Percentiles rank a stretch among this genome's conserved stretches.
These are phyloP conservation scores for Cyphellophora europaea DNA, from an alignment of 2,329 filamentous ascomycete species.

Conservation along the genomic window DNA sequence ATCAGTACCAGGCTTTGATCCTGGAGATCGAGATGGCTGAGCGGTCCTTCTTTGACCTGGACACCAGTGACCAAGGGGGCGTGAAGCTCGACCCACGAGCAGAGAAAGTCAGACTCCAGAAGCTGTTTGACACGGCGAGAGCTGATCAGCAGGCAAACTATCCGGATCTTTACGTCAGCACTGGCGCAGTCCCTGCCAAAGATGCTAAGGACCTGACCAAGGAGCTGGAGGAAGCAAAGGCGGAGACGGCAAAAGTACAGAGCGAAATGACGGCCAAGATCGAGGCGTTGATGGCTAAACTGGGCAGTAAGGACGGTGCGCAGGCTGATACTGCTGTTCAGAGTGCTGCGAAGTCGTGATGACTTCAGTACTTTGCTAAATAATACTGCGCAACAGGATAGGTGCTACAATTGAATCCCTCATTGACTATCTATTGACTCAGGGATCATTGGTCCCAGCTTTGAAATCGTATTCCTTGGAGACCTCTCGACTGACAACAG, in stretches of 20 bases:
- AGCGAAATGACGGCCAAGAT: not conserved
- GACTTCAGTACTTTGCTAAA: too few species aligned
- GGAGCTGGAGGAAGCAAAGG: conserved; percentile 1
- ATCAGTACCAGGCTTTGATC: too few species aligned
- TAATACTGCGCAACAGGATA: too few species aligned
- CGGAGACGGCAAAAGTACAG: not conserved
- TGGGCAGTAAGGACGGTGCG: not conserved
- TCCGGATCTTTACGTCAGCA: conserved; percentile 1
- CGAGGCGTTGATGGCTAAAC: not conserved
- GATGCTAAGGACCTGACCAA: not conserved
- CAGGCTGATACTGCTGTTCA: not conserved
- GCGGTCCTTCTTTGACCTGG: not conserved
- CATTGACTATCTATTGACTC: too few species aligned
- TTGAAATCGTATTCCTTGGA: too few species aligned
- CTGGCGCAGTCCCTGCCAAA: not conserved
- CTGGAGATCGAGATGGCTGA: too few species aligned
- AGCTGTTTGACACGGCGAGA: conserved; percentile 1
- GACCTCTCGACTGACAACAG: too few species aligned
- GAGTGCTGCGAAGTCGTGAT: conserved; percentile 1
- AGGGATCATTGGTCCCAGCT: too few species aligned
- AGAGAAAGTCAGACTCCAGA: conserved; percentile 1
- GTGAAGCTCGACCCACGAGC: conserved; percentile 1
- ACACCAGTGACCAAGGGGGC: not conserved
- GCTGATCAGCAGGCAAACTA: conserved; percentile 1
- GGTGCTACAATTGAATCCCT: too few species aligned